These are phyloP conservation scores for Micractinium conductrix DNA, from an alignment of 139 green algal genomes.

Conservation along the genomic window DNA sequence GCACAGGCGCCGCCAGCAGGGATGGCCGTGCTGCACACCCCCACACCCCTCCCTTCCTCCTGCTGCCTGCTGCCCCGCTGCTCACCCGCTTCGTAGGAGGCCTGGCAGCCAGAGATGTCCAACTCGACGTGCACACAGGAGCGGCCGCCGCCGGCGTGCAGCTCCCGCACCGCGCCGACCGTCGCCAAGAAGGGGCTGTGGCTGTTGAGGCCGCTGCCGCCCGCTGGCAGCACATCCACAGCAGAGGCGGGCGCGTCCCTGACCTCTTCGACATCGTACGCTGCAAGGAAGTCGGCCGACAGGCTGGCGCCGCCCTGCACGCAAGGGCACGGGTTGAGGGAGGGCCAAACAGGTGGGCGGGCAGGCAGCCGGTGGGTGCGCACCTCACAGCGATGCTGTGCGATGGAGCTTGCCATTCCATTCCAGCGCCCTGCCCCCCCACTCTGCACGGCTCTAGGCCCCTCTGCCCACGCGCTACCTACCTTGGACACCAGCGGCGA, in stretches of 20 bases:
- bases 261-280: constrained; percentile 63
- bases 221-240: constrained; percentile 31
- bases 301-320: neutral
- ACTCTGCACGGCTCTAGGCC: neutral
- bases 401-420: neutral
- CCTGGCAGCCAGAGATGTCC: constrained; percentile 60
- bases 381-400: neutral
- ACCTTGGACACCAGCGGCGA: neutral
- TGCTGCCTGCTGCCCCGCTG: neutral
- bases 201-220: constrained; percentile 18
- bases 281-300: constrained; percentile 34
- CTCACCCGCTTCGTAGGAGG: constrained; percentile 38
- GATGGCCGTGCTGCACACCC: neutral
- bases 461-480: neutral
- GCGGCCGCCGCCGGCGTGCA: constrained; percentile 84
- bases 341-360: no score
- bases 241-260: neutral
- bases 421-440: no score
- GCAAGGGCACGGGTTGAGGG: neutral
- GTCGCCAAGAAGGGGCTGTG: constrained; percentile 59
- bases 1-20: neutral
- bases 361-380: neutral
- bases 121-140: constrained; percentile 96
- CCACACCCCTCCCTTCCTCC: neutral
- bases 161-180: constrained; percentile 75